These are phyloP conservation scores for Sporothrix mexicana DNA, from an alignment of 2,329 filamentous ascomycete genomes.

Conservation along the genomic window DNA sequence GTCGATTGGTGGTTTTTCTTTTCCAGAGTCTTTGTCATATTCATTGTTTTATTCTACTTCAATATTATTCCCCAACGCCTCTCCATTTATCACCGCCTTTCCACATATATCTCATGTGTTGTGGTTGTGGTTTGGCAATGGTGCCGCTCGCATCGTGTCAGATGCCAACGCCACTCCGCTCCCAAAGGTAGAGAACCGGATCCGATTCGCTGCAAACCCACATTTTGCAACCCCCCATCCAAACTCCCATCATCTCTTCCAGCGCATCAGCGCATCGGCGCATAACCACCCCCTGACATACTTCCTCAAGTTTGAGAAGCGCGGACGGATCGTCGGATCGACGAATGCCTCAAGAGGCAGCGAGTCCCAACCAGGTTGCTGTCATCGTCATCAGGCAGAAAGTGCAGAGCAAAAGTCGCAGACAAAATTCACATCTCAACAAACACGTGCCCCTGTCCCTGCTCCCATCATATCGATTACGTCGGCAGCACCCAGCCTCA, in stretches of 20 bases:
- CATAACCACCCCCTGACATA: constrained; percentile 6
- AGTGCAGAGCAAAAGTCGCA: neutral
- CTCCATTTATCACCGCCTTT: neutral
- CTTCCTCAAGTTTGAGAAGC: constrained; percentile 18
- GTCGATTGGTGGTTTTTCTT: constrained; percentile 13
- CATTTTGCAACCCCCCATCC: neutral
- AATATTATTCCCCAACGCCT: neutral
- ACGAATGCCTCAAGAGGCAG: constrained; percentile 9
- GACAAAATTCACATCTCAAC: neutral
- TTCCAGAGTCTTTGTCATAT: neutral
- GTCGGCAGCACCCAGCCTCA: neutral
- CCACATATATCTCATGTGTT: neutral
- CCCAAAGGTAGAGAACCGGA: neutral
- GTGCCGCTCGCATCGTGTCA: constrained; percentile 5
- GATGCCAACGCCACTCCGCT: constrained; percentile 14
- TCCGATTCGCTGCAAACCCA: constrained; percentile 5
- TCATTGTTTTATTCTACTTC: neutral
- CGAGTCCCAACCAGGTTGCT: constrained; percentile 13
- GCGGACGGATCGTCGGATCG: constrained; percentile 22
- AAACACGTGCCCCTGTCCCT: neutral
- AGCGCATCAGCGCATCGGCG: neutral
- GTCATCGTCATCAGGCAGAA: neutral
- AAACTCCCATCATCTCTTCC: neutral
- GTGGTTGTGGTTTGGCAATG: constrained; percentile 3
- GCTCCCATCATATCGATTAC: neutral